Percentiles rank a stretch among this genome's conserved stretches.
phyloP scores from a whole-genome alignment of 73 alveolate species.

The Paramecium octaurelia region DNA sequence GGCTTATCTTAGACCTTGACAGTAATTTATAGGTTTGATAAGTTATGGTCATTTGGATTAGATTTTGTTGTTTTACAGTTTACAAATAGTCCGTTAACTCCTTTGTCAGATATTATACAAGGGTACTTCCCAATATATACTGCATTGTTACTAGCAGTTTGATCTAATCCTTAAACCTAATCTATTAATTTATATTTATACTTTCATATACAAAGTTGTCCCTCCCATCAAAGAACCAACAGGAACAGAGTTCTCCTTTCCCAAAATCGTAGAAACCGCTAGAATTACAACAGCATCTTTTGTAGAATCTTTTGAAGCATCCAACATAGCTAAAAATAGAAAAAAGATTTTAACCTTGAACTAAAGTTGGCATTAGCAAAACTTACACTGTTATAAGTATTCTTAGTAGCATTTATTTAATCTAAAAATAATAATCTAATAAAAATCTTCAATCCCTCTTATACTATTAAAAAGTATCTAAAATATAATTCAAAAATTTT shows the following conservation, averaged over 20 bases:
- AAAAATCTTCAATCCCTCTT: no score
- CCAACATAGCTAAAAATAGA: neutral
- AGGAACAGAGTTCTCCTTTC: neutral
- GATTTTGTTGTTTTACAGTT: conserved; percentile 49
- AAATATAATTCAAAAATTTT: no score
- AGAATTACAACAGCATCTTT: neutral
- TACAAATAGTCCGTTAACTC: conserved; percentile 49
- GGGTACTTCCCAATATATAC: conserved; percentile 55
- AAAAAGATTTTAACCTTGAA: no score
- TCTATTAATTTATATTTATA: neutral
- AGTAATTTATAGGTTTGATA: neutral
- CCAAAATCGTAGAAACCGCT: neutral
- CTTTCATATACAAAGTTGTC: neutral
- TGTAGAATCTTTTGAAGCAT: neutral
- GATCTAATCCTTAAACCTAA: conserved; percentile 31
- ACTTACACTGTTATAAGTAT: no score
- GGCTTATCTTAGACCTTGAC: conserved; percentile 18
- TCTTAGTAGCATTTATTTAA: no score
- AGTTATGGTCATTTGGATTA: conserved; percentile 12
- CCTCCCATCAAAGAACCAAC: neutral
- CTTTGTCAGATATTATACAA: conserved; percentile 50
- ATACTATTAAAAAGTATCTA: no score
- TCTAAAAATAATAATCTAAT: no score
- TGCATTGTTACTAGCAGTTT: conserved; percentile 49
- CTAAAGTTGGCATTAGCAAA: no score